phyloP scores from a whole-genome alignment of 2,329 filamentous ascomycete species.

The Diaporthe capsici region DNA sequence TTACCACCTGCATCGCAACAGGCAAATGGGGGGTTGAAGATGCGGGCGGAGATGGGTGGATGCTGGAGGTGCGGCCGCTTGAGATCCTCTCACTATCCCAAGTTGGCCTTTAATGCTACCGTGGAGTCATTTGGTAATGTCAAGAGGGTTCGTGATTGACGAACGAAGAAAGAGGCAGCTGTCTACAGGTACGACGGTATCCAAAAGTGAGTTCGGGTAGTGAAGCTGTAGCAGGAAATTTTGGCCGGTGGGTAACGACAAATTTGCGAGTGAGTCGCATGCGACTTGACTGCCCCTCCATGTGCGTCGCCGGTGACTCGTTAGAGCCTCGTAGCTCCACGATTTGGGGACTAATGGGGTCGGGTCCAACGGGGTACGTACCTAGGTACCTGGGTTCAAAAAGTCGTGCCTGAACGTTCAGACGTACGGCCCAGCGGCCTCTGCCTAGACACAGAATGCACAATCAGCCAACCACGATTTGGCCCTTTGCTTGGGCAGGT shows the following conservation, averaged over 20 bases:
- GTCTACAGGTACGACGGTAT: background rate
- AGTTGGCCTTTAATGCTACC: conserved; percentile 81
- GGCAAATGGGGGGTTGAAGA: conserved; percentile 37
- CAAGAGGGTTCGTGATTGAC: conserved; percentile 36
- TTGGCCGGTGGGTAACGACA: conserved; percentile 42
- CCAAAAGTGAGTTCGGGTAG: background rate
- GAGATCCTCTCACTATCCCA: conserved; percentile 84
- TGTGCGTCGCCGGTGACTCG: conserved; percentile 26
- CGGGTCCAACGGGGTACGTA: background rate
- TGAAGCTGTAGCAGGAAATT: conserved; percentile 37
- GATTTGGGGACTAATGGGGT: conserved; percentile 14
- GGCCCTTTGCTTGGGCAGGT: background rate
- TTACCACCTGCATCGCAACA: conserved; percentile 53
- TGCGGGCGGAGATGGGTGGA: conserved; percentile 41
- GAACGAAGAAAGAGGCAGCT: conserved; percentile 17
- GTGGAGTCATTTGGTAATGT: conserved; percentile 67
- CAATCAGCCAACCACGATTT: background rate
- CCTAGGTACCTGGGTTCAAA: conserved; percentile 4
- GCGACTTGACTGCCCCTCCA: conserved; percentile 21
- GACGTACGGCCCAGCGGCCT: background rate
- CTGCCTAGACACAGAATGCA: background rate
- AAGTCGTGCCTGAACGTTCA: background rate
- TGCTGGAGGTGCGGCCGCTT: conserved; percentile 72
- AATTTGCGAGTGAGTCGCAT: conserved; percentile 31
- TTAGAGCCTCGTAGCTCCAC: conserved; percentile 19